Percentiles rank a stretch among this genome's conserved stretches.
Conservation (phyloP, 495 filamentous ascomycete genomes). For the Viridothelium virens region DNA sequence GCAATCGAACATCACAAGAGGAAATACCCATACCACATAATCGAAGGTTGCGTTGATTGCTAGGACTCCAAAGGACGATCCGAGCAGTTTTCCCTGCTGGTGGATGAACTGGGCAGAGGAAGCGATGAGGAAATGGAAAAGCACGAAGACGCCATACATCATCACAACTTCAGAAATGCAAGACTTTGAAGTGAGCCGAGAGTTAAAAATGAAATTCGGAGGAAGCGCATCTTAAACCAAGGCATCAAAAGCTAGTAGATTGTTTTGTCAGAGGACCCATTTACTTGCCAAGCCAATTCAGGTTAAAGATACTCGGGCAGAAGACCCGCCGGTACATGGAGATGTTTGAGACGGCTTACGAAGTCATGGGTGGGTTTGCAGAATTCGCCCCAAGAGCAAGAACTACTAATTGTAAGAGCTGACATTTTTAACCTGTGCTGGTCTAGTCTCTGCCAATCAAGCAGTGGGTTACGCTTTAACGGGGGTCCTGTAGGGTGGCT, state of each 20-base stretch:
- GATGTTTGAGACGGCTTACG: background rate
- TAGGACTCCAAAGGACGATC: slow-evolving; percentile 23
- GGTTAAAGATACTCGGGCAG: background rate
- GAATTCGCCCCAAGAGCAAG: background rate
- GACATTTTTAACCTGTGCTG: too few relatives aligned
- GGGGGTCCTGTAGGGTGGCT: too few relatives aligned
- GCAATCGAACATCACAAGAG: background rate
- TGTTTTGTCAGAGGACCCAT: background rate
- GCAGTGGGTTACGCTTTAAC: too few relatives aligned
- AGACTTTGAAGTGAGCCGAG: background rate
- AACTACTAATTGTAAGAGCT: too few relatives aligned
- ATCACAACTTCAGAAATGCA: background rate
- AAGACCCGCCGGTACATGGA: background rate
- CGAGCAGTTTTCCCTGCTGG: slow-evolving; percentile 12
- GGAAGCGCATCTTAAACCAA: background rate
- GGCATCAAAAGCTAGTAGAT: background rate
- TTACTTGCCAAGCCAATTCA: background rate
- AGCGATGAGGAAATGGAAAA: background rate
- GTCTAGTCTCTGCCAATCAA: too few relatives aligned
- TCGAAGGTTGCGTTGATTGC: slow-evolving; percentile 19
- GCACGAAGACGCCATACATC: background rate
- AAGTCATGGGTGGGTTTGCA: background rate
- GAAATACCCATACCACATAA: slow-evolving; percentile 16
- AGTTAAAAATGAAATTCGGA: background rate
- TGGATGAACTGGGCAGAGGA: background rate